These are phyloP conservation scores for Leccinum pellstonianum DNA, from an alignment of 768 basidiomycete species.

Conservation along the genomic window DNA sequence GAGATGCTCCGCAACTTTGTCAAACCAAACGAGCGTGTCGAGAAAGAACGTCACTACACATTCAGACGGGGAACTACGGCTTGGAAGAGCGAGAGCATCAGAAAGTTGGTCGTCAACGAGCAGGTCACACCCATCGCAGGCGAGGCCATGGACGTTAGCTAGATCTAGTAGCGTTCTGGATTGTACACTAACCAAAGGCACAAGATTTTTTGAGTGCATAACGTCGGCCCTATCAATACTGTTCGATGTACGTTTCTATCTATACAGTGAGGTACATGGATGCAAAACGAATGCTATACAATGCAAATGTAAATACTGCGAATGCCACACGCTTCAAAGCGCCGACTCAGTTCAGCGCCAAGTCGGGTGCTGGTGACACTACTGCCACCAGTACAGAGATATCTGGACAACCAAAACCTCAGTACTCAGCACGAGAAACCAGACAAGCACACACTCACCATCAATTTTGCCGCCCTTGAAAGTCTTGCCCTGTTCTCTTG, in stretches of 20 bases:
- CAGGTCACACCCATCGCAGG: conserved; percentile 53
- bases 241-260: conserved; percentile 24
- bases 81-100: conserved; percentile 78
- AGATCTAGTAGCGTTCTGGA: conserved; percentile 17
- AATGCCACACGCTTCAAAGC: conserved; percentile 12
- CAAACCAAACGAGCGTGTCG: conserved; percentile 82
- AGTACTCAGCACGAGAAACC: not conserved
- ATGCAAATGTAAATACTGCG: conserved; percentile 16
- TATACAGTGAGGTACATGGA: conserved; percentile 22
- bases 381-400: conserved; percentile 68
- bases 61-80: conserved; percentile 90
- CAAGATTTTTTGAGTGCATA: conserved; percentile 7
- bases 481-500: conserved; percentile 65
- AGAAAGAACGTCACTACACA: conserved; percentile 66
- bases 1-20: conserved; percentile 95
- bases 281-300: conserved; percentile 26
- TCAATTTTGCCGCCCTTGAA: conserved; percentile 86
- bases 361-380: conserved; percentile 46
- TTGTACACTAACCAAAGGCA: conserved; percentile 7
- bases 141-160: conserved; percentile 85
- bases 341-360: conserved; percentile 15
- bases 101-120: conserved; percentile 71
- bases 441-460: conserved; percentile 45
- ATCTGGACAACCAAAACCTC: conserved; percentile 36
- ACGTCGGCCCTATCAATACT: conserved; percentile 3